These are phyloP conservation scores for Platanus orientalis DNA, from an alignment of 164 flowering plant species.

Conservation along the genomic window DNA sequence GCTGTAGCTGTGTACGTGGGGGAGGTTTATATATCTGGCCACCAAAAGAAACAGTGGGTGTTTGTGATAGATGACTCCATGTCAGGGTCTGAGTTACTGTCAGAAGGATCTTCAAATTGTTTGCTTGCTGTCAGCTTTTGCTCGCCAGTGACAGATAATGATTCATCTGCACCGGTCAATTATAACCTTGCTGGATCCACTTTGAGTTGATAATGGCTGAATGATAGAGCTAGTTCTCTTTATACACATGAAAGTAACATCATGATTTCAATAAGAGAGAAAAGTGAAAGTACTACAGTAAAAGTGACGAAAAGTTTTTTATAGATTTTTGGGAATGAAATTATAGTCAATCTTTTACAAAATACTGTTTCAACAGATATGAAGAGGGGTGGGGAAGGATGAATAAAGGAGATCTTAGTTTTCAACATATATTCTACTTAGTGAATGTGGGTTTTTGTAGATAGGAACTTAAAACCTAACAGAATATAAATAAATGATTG, in stretches of 20 bases:
- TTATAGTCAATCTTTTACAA: no score
- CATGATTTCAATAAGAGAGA: neutral
- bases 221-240: neutral
- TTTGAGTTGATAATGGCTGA: constrained; percentile 35
- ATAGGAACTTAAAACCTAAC: no score
- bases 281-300: no score
- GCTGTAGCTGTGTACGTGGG: constrained; percentile 76
- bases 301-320: no score
- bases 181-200: constrained; percentile 60
- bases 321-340: no score
- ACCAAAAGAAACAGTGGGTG: constrained; percentile 85
- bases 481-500: no score
- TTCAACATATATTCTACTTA: no score
- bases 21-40: constrained; percentile 47
- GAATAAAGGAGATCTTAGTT: no score
- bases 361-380: no score
- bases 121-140: constrained; percentile 83
- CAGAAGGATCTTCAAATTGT: constrained; percentile 33
- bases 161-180: constrained; percentile 50
- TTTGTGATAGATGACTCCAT: constrained; percentile 78
- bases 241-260: neutral
- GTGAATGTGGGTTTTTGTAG: no score
- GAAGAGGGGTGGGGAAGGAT: no score
- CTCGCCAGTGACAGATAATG: constrained; percentile 39
- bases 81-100: constrained; percentile 22